Conservation (phyloP, 805 yeast genomes). For the Blastobotrys chiropterorum region DNA sequence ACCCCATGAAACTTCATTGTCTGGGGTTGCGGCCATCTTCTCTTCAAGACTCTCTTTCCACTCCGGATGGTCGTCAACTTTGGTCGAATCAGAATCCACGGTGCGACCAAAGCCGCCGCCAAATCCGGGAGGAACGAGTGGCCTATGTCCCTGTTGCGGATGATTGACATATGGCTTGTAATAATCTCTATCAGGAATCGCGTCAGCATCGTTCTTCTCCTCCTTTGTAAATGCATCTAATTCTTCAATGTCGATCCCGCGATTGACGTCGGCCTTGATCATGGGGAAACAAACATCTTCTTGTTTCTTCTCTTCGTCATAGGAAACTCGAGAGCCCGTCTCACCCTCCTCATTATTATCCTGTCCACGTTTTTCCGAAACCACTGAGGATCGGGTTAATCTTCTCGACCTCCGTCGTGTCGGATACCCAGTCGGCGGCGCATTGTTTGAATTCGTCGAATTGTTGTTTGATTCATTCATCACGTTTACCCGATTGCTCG, state of each 20-base stretch:
- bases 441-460: background rate
- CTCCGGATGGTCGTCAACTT: background rate
- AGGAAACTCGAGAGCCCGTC: slow-evolving; percentile 27
- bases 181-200: slow-evolving; percentile 1
- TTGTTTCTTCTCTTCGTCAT: slow-evolving; percentile 87
- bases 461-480: background rate
- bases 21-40: background rate
- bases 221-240: slow-evolving; percentile 73
- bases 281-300: slow-evolving; percentile 98
- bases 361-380: slow-evolving; percentile 36
- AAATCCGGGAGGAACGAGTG: slow-evolving; percentile 15
- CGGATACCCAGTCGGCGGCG: background rate
- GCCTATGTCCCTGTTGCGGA: slow-evolving; percentile 11
- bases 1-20: background rate
- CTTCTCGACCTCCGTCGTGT: slow-evolving; percentile 13
- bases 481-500: background rate
- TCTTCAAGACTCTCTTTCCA: background rate
- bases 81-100: slow-evolving; percentile 1
- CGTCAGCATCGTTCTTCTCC: slow-evolving; percentile 26
- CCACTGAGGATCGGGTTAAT: slow-evolving; percentile 41
- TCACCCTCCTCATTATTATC: slow-evolving; percentile 23
- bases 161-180: slow-evolving; percentile 7
- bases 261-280: slow-evolving; percentile 55
- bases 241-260: slow-evolving; percentile 85
- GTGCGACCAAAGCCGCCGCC: slow-evolving; percentile 1